These are phyloP conservation scores for Leptographium flavum DNA, from an alignment of 2,329 filamentous ascomycete species.

Conservation along the genomic window DNA sequence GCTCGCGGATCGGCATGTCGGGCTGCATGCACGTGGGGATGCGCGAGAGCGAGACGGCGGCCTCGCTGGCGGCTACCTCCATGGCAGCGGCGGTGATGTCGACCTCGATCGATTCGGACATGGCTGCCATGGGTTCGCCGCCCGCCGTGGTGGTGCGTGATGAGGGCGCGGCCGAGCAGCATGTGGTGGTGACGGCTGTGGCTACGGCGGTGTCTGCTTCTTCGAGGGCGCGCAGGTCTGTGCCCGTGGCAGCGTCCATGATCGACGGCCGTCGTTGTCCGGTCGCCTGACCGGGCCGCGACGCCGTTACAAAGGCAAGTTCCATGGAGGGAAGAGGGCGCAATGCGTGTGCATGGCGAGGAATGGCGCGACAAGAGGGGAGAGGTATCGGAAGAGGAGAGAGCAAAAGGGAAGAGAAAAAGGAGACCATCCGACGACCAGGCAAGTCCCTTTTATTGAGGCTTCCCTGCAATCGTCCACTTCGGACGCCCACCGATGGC, in stretches of 20 bases:
- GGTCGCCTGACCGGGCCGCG: no score
- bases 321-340: no score
- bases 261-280: no score
- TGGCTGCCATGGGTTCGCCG: neutral
- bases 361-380: no score
- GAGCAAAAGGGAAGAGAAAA: no score
- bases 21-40: constrained; percentile 18
- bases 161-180: neutral
- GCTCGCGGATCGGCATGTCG: constrained; percentile 14
- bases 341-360: no score
- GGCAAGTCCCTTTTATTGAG: no score
- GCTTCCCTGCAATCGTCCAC: no score
- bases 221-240: neutral
- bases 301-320: no score
- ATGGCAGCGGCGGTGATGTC: neutral
- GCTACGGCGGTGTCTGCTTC: neutral
- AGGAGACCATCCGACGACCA: no score
- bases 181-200: neutral
- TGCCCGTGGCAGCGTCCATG: neutral
- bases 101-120: neutral
- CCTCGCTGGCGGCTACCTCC: neutral
- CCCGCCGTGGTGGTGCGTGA: neutral
- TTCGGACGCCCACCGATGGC: no score
- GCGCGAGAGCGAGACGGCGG: constrained; percentile 4
- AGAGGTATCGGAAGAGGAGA: no score